These are phyloP conservation scores for Neurospora sp. DNA, from an alignment of 495 filamentous ascomycete genomes.

Conservation along the genomic window DNA sequence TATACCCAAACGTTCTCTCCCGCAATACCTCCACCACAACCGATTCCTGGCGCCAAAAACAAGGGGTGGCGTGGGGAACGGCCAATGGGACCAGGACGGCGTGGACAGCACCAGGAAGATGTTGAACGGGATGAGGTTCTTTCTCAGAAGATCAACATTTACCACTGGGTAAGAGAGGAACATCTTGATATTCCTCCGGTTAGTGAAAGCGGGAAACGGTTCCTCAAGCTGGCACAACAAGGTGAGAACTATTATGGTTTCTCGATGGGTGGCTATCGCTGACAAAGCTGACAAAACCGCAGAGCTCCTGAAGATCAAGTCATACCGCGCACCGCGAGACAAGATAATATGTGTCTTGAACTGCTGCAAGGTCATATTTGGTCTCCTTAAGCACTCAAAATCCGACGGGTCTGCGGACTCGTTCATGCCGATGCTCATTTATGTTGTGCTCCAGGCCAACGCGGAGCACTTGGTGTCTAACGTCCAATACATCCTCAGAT, in stretches of 20 bases:
- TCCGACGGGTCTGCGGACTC: slow-evolving; percentile 92
- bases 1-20: slow-evolving; percentile 96
- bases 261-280: slow-evolving; percentile 2
- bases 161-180: slow-evolving; percentile 87
- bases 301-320: slow-evolving; percentile 93
- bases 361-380: slow-evolving; percentile 99
- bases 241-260: slow-evolving; percentile 34
- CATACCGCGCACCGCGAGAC: slow-evolving; percentile 88
- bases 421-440: slow-evolving; percentile 92
- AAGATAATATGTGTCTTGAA: slow-evolving; percentile 98
- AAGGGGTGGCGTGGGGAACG: slow-evolving; percentile 59
- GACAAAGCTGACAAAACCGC: slow-evolving; percentile 26
- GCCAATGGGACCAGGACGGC: slow-evolving; percentile 66
- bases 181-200: slow-evolving; percentile 92
- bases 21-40: slow-evolving; percentile 70
- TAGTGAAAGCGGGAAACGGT: slow-evolving; percentile 72
- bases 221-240: slow-evolving; percentile 81
- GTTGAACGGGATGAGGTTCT: slow-evolving; percentile 92
- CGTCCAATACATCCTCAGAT: slow-evolving; percentile 94
- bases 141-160: slow-evolving; percentile 92
- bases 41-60: slow-evolving; percentile 59
- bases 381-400: slow-evolving; percentile 85
- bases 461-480: slow-evolving; percentile 94
- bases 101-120: slow-evolving; percentile 96
- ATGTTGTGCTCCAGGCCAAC: slow-evolving; percentile 87